Conservation (phyloP, 2,329 filamentous ascomycete genomes). For the Teratosphaeria pseudoeucalypti region DNA sequence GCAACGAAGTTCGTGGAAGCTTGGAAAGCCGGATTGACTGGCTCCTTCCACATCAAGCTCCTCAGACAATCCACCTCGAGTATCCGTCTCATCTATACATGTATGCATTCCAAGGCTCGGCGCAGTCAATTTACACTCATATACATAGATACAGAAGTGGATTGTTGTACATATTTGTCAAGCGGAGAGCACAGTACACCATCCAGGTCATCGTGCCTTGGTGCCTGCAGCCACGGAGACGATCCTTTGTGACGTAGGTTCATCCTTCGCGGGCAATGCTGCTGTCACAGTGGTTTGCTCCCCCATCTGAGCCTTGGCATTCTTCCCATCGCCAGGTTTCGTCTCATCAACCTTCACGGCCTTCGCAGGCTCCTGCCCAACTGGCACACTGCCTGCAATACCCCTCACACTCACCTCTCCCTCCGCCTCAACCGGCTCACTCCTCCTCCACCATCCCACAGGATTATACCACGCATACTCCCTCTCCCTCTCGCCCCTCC, state of each 20-base stretch:
- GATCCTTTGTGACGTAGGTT: conserved; percentile 6
- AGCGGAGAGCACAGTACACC: not conserved
- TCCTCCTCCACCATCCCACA: conserved; percentile 14
- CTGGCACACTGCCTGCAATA: conserved; percentile 8
- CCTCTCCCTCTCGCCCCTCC: conserved; percentile 13
- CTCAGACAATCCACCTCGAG: too few relatives aligned
- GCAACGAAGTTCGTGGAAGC: not conserved
- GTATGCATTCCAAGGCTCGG: not conserved
- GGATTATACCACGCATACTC: conserved; percentile 22
- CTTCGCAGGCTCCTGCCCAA: not conserved
- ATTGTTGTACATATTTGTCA: conserved; percentile 11
- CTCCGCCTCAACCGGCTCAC: conserved; percentile 8
- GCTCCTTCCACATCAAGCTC: not conserved
- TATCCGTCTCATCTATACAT: too few relatives aligned
- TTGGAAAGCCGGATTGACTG: not conserved
- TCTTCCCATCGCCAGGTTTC: conserved; percentile 1
- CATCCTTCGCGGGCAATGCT: conserved; percentile 1
- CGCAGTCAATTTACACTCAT: not conserved
- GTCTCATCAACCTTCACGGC: not conserved
- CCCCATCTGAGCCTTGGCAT: conserved; percentile 1
- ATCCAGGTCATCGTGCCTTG: conserved; percentile 14
- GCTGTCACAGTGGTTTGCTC: not conserved
- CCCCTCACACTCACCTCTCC: not conserved
- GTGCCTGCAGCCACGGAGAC: conserved; percentile 12
- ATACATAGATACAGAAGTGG: conserved; percentile 5